Evolutionary conservation across 148 eudicot genomes (phyloP), one percentile per base, ranked within the genome.

Genomic region (Mesembryanthemum crystallinum): DNA sequence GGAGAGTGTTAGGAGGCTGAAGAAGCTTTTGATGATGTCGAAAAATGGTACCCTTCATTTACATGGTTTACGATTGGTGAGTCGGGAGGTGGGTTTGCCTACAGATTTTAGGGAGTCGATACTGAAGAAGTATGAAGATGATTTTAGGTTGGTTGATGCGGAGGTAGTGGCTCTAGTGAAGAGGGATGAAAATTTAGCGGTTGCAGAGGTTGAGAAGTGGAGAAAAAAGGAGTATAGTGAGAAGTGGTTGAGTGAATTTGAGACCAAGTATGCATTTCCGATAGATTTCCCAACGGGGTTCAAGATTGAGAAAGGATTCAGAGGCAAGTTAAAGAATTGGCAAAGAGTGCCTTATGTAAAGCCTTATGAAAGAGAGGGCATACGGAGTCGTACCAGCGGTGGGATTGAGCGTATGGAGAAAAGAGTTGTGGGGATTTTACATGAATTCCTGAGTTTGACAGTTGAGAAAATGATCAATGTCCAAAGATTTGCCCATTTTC

Each of bases 161-260:
- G 97, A 92, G 81, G 68, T 83, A 23, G 88, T 90, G 73, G 87
- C 77, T 61, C 49, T 89, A 69, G 82, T 88, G 64, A 69, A 82
- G 64, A 85, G 76, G 69, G 89, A 83, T 79, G 83, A 83, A 52
- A 47, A 43, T 71, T 67, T 85, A 72, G 76, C 74, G 20, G 77
- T 83, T 65, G n/a, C n/a, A n/a, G 67, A 84, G 77, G 86, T 92
- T 0, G 97, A 92, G 63, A 77, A 81, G 24, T 92, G 95, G 95
- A 85, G n/a, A n/a, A 88, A 92, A 69, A 85, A 33, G 47, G 97
- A 92, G 79, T 90, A 73, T 21, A 77, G 45, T 28, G 93, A 87
- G 84, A 92, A 89, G 30, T 90, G 93, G 97, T 78, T 89, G 84
- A 90, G 97, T 79, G 97, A 92, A 71, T 92, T 82, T 33, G 97